A percentile compares a stretch with the other conserved stretches of the same genome.
Evolutionary conservation across 139 green algal species (phyloP).

Genomic region (Mesotaenium endlicherianum): DNA sequence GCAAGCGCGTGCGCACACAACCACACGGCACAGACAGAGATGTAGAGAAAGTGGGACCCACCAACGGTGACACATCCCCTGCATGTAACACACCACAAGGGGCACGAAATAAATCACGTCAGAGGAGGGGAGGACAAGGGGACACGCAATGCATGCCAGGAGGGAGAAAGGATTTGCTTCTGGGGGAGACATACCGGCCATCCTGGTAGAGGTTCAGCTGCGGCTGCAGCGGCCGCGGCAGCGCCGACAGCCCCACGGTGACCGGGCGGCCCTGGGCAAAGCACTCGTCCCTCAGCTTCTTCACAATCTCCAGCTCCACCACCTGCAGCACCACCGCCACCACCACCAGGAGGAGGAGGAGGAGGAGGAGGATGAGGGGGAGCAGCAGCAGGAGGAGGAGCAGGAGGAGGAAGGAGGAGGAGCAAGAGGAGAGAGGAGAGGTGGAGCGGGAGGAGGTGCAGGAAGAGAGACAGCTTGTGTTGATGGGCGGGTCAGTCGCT

Average conservation of each 20-base stretch:
- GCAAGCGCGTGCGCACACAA: too few relatives aligned
- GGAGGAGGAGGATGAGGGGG: background rate
- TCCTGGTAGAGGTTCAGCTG: slow-evolving; percentile 33
- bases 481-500: too few relatives aligned
- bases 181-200: background rate
- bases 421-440: background rate
- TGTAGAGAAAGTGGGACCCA: too few relatives aligned
- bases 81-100: too few relatives aligned
- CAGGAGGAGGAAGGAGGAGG: background rate
- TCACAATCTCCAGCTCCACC: slow-evolving; percentile 30
- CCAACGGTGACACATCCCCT: too few relatives aligned
- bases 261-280: slow-evolving; percentile 7
- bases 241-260: slow-evolving; percentile 9
- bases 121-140: too few relatives aligned
- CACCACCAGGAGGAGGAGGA: background rate
- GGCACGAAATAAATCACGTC: too few relatives aligned
- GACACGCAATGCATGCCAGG: too few relatives aligned
- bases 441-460: background rate
- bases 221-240: slow-evolving; percentile 24
- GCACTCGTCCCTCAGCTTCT: slow-evolving; percentile 24
- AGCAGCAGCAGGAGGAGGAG: background rate
- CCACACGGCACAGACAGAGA: too few relatives aligned
- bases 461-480: background rate
- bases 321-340: background rate
- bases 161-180: too few relatives aligned